A percentile compares a stretch with the other conserved stretches of the same genome.
These are phyloP conservation scores for Ogataea chonburiensis DNA, from an alignment of 805 yeast species.

Conservation along the genomic window DNA sequence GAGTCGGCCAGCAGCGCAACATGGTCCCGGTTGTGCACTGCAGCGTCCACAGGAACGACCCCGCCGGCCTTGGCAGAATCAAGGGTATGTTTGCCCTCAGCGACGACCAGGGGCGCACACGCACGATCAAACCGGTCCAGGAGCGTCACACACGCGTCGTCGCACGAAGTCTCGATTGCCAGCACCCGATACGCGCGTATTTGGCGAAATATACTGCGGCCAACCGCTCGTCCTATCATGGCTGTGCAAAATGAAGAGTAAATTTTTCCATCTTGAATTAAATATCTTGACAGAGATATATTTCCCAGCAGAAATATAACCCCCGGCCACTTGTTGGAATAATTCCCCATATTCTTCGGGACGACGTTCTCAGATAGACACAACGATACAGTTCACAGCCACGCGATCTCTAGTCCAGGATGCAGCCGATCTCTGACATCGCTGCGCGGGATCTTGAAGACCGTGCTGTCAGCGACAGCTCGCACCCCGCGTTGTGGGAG, in stretches of 20 bases:
- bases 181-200: conserved; percentile 54
- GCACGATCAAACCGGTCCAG: conserved; percentile 46
- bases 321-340: conserved; percentile 1
- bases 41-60: conserved; percentile 82
- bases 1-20: conserved; percentile 52
- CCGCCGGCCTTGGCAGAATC: conserved; percentile 74
- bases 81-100: conserved; percentile 63
- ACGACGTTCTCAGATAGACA: too few species aligned
- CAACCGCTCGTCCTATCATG: conserved; percentile 2
- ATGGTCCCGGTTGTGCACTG: conserved; percentile 66
- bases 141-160: conserved; percentile 88
- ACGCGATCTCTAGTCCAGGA: conserved; percentile 9
- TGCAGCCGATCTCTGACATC: conserved; percentile 18
- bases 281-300: conserved; percentile 1
- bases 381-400: too few species aligned
- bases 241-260: conserved; percentile 10
- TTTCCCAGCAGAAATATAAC: conserved; percentile 1
- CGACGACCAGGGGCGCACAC: conserved; percentile 48
- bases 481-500: conserved; percentile 46
- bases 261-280: conserved; percentile 8
- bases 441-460: conserved; percentile 16
- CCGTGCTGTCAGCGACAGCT: conserved; percentile 5
- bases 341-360: too few species aligned
- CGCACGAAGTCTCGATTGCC: conserved; percentile 92
- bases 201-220: conserved; percentile 1